Evolutionary conservation across 257 asterid species (phyloP), one percentile per base, ranked within the genome.

Genomic region (Solanum corneliomulleri): DNA sequence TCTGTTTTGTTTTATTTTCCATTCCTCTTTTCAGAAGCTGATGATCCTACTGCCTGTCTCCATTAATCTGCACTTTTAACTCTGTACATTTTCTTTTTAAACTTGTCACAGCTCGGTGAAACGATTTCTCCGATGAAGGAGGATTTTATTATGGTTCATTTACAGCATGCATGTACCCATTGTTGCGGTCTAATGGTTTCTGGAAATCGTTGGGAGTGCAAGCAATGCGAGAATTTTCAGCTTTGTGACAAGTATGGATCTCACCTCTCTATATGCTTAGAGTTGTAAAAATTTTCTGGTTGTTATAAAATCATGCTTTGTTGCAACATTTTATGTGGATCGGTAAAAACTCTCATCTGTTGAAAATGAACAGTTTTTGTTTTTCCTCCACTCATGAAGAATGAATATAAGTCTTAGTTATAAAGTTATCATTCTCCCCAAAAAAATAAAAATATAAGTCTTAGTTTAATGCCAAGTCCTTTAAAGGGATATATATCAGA

Each of bases 131-230:
- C 98, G 3, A 95, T 97, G 99, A 97, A 96, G 93, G 99, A 97
- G 92, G 99, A 97, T 87, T 97, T 97, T 88, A 97, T 97, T 92
- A 97, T 97, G 99, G 99, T 97, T 89, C 99, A 97, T 94, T 91
- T 97, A 86, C 99, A 97, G 90, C 92, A 93, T 84, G 90, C 99
- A 29, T 97, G 99, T 89, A 90, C 93, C 39, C 99, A 97, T 90
- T 97, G 99, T 92, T 94, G 99, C 93, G 85, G 92, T 86, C 91
- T 95, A 47, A 96, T 97, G 98, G 95, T 95, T 72, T 93, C 95
- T 89, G 99, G 98, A 84, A 96, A 87, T 85, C 94, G 94, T 69
- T 97, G 99, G 99, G 95, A 85, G 87, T 97, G 99, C 94, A 92
- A 77, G 83, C 95, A 93, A 88, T 96, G 99, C 94, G 94, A 93